These are phyloP conservation scores for Endotrypanum monterogeii DNA, from an alignment of 208 protist species.

Conservation along the genomic window DNA sequence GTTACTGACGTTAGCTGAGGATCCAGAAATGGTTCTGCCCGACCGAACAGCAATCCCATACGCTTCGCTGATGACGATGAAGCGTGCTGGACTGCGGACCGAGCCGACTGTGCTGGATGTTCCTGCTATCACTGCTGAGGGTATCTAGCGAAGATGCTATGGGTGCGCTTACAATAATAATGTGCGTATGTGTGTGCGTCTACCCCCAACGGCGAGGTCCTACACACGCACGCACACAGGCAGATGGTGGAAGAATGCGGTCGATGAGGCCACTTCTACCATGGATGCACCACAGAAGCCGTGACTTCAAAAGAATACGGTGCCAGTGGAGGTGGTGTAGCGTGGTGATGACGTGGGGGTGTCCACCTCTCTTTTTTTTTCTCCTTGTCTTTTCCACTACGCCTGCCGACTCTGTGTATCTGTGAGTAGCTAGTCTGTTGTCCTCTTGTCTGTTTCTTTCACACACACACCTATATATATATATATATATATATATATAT, in stretches of 20 bases:
- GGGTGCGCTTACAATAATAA: too few relatives aligned
- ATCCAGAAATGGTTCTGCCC: conserved; percentile 90
- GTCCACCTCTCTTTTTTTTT: neutral
- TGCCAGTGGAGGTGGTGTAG: too few relatives aligned
- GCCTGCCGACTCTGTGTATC: neutral
- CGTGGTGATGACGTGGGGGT: neutral
- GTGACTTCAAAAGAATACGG: too few relatives aligned
- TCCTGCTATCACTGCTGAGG: conserved; percentile 88
- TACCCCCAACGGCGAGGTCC: neutral
- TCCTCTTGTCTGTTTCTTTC: neutral
- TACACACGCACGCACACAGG: neutral
- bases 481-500: too few relatives aligned
- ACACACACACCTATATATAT: too few relatives aligned
- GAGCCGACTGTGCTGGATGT: conserved; percentile 82
- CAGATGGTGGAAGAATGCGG: neutral
- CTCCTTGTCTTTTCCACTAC: neutral
- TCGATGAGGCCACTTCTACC: neutral
- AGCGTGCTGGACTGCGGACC: conserved; percentile 64
- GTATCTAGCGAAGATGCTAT: conserved; percentile 46
- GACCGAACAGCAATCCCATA: conserved; percentile 88
- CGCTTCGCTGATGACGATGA: conserved; percentile 85
- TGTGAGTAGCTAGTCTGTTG: neutral
- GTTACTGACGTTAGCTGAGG: conserved; percentile 82
- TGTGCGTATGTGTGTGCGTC: neutral
- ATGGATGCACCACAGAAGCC: neutral